Conservation (phyloP, 768 basidiomycete genomes). For the Russula sp. region DNA sequence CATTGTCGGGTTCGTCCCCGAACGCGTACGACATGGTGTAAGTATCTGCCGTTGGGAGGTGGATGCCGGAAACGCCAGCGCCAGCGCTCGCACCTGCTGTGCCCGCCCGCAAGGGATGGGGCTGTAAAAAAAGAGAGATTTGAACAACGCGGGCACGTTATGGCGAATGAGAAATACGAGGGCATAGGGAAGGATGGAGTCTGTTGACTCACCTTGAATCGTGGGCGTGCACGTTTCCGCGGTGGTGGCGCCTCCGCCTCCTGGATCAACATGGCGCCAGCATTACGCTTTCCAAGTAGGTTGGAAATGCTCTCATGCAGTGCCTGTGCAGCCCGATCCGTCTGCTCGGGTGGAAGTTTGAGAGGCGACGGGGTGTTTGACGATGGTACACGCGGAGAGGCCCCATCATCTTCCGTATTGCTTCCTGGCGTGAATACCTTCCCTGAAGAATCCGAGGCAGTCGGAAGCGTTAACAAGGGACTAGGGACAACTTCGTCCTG, state of each 20-base stretch:
- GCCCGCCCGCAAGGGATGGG: conserved; percentile 36
- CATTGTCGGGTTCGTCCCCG: conserved; percentile 16
- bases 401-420: conserved; percentile 26
- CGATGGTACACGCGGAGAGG: conserved; percentile 14
- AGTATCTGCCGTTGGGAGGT: neutral
- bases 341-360: conserved; percentile 36
- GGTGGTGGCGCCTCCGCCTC: conserved; percentile 22
- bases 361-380: conserved; percentile 25
- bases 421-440: conserved; percentile 25
- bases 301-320: conserved; percentile 65
- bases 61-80: neutral
- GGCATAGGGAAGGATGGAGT: neutral
- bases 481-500: conserved; percentile 17
- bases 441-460: neutral
- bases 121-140: conserved; percentile 26
- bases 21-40: conserved; percentile 17
- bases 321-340: conserved; percentile 43
- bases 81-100: conserved; percentile 22
- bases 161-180: neutral
- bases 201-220: conserved; percentile 32
- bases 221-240: conserved; percentile 37
- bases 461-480: conserved; percentile 6
- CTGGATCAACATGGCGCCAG: conserved; percentile 31
- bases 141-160: neutral
- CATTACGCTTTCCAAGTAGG: conserved; percentile 59